These are phyloP conservation scores for Massospora cicadina DNA, from an alignment of 371 early-diverging fungal genomes.

Conservation along the genomic window DNA sequence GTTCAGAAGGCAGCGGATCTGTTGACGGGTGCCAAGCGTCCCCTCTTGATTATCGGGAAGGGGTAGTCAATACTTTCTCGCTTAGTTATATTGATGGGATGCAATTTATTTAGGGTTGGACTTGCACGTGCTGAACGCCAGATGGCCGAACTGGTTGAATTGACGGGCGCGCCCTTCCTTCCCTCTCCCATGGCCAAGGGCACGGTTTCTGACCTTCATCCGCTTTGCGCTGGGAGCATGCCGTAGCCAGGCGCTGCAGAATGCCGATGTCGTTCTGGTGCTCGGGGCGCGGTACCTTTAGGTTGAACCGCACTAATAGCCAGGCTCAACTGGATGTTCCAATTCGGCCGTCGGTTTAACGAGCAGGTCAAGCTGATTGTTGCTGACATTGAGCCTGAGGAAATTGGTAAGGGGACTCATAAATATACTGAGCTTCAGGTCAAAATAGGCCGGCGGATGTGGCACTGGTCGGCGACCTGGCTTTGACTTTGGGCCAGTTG, in stretches of 20 bases:
- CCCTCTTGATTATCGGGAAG: constrained; percentile 58
- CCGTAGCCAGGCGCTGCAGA: constrained; percentile 38
- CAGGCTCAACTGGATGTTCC: constrained; percentile 62
- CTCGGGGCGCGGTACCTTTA: constrained; percentile 35
- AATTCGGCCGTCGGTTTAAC: constrained; percentile 47
- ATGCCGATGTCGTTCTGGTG: constrained; percentile 51
- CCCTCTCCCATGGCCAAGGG: constrained; percentile 70
- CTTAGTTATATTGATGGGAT: too few species aligned
- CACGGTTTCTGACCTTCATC: constrained; percentile 40
- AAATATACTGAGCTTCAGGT: constrained; percentile 2
- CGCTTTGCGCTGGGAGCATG: constrained; percentile 49
- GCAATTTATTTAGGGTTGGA: constrained; percentile 13
- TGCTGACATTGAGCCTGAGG: constrained; percentile 48
- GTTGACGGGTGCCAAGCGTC: constrained; percentile 28
- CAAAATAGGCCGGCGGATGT: constrained; percentile 25
- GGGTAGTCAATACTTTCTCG: constrained; percentile 35
- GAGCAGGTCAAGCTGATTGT: constrained; percentile 40
- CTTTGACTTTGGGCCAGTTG: constrained; percentile 21
- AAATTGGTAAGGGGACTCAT: constrained; percentile 24
- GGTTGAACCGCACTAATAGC: background rate
- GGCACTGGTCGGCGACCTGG: constrained; percentile 45
- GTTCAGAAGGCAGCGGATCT: constrained; percentile 18
- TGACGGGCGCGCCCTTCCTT: constrained; percentile 40
- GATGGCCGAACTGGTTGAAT: constrained; percentile 30
- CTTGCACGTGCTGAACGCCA: constrained; percentile 52